A percentile compares a stretch with the other conserved stretches of the same genome.
Conservation (phyloP, 345 rosid species). For the Gossypium stocksii region DNA sequence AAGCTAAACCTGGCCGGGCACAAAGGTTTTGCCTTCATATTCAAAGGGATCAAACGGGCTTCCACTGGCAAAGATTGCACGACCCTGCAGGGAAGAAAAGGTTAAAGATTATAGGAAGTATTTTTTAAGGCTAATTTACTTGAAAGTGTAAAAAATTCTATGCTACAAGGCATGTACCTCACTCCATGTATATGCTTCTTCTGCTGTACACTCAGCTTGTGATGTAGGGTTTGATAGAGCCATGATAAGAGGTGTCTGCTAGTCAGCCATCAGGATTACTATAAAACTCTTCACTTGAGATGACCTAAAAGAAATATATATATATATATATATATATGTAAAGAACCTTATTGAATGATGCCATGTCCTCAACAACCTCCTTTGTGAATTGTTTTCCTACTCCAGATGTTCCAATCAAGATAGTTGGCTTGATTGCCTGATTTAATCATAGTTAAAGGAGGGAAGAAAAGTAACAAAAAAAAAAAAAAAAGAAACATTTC, state of each 20-base stretch:
- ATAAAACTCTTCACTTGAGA: constrained; percentile 9
- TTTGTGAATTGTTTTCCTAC: constrained; percentile 87
- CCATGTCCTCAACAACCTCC: constrained; percentile 87
- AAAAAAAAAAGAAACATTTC: neutral
- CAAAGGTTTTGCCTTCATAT: constrained; percentile 52
- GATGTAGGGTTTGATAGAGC: constrained; percentile 97
- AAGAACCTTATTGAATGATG: constrained; percentile 65
- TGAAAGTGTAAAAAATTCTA: neutral
- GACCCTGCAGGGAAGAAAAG: constrained; percentile 51
- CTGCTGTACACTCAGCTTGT: constrained; percentile 94
- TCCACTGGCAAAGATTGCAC: constrained; percentile 93
- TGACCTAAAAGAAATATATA: neutral
- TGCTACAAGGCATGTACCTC: constrained; percentile 37
- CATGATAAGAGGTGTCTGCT: constrained; percentile 86
- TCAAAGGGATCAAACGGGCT: constrained; percentile 90
- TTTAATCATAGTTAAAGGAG: constrained; percentile 8
- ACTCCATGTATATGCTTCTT: constrained; percentile 92
- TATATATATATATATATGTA: neutral
- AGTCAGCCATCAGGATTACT: constrained; percentile 14
- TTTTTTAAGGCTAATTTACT: neutral
- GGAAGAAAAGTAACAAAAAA: neutral
- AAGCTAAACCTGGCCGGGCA: constrained; percentile 78
- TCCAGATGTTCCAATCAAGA: constrained; percentile 92
- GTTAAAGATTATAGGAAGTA: neutral
- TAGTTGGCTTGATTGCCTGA: constrained; percentile 86